Evolutionary conservation across 164 flowering plant species (phyloP).

Genomic region (Liriodendron chinense): DNA sequence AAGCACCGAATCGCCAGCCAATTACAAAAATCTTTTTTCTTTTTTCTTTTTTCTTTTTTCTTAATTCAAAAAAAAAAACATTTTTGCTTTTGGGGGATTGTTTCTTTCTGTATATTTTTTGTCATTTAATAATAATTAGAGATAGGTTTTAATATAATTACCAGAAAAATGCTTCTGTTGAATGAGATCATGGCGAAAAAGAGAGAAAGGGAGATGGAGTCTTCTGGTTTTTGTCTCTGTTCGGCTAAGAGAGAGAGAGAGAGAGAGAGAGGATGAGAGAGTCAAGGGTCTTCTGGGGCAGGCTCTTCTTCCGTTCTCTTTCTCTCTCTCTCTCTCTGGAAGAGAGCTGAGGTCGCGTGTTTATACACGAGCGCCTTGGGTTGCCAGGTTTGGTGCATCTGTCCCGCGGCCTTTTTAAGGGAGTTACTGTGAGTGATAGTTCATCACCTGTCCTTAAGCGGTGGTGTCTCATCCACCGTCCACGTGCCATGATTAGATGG

Average conservation of each 20-base stretch:
- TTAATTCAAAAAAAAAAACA: background rate
- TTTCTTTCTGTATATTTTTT: too few species aligned
- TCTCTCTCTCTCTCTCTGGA: background rate
- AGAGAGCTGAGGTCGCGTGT: background rate
- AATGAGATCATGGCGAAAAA: slow-evolving; percentile 39
- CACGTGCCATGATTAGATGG: too few species aligned
- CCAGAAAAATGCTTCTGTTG: slow-evolving; percentile 36
- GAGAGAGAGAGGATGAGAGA: background rate
- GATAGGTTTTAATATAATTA: slow-evolving; percentile 13
- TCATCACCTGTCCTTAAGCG: too few species aligned
- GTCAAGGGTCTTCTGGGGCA: background rate
- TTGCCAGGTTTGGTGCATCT: background rate
- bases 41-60: background rate
- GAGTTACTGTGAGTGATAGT: background rate
- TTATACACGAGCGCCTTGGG: background rate
- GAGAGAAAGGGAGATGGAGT: background rate
- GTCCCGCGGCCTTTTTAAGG: background rate
- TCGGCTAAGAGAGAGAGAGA: background rate
- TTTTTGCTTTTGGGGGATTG: too few species aligned
- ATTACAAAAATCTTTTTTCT: background rate
- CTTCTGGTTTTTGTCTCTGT: background rate
- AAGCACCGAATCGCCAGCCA: background rate
- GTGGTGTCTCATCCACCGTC: too few species aligned
- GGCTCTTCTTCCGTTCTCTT: background rate
- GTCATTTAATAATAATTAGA: too few species aligned